These are phyloP conservation scores for Cyberlindnera saturnus DNA, from an alignment of 805 yeast genomes.

Conservation along the genomic window DNA sequence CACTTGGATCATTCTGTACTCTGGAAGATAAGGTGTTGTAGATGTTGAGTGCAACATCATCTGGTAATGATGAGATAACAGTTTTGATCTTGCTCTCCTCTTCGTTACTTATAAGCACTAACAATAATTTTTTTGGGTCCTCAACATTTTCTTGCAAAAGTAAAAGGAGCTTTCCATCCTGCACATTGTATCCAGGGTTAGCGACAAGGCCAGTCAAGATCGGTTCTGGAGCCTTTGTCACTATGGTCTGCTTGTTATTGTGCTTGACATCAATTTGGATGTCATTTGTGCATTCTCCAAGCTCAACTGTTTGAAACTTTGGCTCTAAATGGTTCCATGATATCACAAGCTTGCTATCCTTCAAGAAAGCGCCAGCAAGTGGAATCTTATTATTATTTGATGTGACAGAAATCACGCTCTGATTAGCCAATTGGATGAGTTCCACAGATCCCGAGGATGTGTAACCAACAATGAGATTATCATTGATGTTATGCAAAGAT, in stretches of 20 bases:
- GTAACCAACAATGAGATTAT: slow-evolving; percentile 16
- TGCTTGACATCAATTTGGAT: slow-evolving; percentile 24
- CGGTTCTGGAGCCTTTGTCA: slow-evolving; percentile 19
- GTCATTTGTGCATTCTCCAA: slow-evolving; percentile 15
- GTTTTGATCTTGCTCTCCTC: slow-evolving; percentile 36
- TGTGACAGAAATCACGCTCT: not conserved
- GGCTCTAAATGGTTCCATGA: slow-evolving; percentile 37
- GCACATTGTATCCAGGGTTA: slow-evolving; percentile 23
- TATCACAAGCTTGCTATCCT: slow-evolving; percentile 19
- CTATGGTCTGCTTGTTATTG: not conserved
- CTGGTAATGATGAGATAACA: slow-evolving; percentile 34
- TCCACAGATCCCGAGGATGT: slow-evolving; percentile 29
- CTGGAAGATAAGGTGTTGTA: slow-evolving; percentile 41
- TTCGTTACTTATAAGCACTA: slow-evolving; percentile 19
- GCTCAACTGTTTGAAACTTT: slow-evolving; percentile 25
- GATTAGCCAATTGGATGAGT: slow-evolving; percentile 1
- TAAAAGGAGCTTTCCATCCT: slow-evolving; percentile 16
- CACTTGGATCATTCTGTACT: slow-evolving; percentile 39
- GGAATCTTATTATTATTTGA: slow-evolving; percentile 23
- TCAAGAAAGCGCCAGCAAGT: slow-evolving; percentile 21
- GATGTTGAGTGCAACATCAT: slow-evolving; percentile 35
- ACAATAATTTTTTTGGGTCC: slow-evolving; percentile 23
- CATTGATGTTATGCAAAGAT: not conserved
- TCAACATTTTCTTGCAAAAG: slow-evolving; percentile 13
- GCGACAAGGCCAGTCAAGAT: slow-evolving; percentile 21